Base-by-base conservation (phyloP, 2,329 filamentous ascomycete genomes). In the Fusarium torulosum region DNA sequence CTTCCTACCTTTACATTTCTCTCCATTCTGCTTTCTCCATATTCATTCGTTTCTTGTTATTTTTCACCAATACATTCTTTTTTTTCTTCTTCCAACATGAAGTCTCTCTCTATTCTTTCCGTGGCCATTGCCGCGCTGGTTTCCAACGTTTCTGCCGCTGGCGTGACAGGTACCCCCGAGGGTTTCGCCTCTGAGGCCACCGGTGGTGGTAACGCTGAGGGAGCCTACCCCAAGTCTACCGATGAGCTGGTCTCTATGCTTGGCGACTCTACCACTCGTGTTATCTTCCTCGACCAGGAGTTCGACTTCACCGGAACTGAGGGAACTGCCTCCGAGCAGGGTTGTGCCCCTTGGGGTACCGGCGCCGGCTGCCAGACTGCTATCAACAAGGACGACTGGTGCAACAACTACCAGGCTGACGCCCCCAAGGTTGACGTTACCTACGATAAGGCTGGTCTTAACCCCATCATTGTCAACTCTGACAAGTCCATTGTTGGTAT, bases 171-270 rank as follows among this genome's bases (percentile, higher is more conserved):
- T 38, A 70, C 77, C 20, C 76, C 81, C 17, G 76, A 82, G 57
- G 81, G 81, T 15, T 82, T 83, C 67, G 80, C 80, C 45, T 76
- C 78, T 59, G 85, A 86, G 43, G 84, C 85, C 19, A 90, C 88
- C n/a, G 88, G 88, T 14, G 88, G 88, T 40, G 88, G 88, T 69
- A 87, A 85, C 45, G 86, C 84, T n/a, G 77, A 81, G n/a, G 75
- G 85, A 35, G 85, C 84, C 8, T 85, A 86, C 69, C 87, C 87
- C 15, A 79, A 75, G n/a, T 84, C 81, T 47, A 87, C 76, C 43
- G 81, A 78, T 31, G 81, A 91, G 82, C 83, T 90, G 49, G 84
- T 85, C 75, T 82, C 80, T 90, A 88, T 78, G 58, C 83, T 90
- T 11, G 80, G 80, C 23, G 86, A 89, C 74, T 77, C 76, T 61